These are phyloP conservation scores for Moesziomyces aphidis DNA, from an alignment of 1,284 basidiomycete genomes.

Conservation along the genomic window DNA sequence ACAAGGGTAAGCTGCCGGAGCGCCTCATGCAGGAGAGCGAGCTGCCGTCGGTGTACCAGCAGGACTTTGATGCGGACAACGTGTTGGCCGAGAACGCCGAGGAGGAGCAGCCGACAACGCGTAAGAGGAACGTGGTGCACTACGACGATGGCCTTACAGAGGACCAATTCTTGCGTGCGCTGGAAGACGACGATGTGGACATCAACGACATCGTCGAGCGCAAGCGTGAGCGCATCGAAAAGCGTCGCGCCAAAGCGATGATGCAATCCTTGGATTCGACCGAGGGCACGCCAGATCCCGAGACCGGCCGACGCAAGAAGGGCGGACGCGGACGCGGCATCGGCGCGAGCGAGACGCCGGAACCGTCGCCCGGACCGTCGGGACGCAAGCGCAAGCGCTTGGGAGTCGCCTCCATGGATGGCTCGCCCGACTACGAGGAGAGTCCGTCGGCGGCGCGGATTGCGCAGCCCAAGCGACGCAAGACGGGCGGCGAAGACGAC, in stretches of 20 bases:
- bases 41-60: conserved; percentile 90
- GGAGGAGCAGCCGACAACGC: conserved; percentile 77
- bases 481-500: conserved; percentile 72
- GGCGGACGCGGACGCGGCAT: conserved; percentile 38
- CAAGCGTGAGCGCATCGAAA: conserved; percentile 66
- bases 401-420: conserved; percentile 43
- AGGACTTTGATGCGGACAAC: conserved; percentile 71
- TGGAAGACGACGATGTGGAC: conserved; percentile 86
- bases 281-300: conserved; percentile 54
- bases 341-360: conserved; percentile 44
- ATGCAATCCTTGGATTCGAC: conserved; percentile 43
- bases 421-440: conserved; percentile 43
- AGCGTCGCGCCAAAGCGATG: conserved; percentile 57
- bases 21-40: conserved; percentile 88
- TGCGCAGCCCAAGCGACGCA: conserved; percentile 74
- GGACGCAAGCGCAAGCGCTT: conserved; percentile 62
- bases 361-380: conserved; percentile 55
- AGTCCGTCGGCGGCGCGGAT: conserved; percentile 31
- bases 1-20: conserved; percentile 74
- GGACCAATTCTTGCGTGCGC: conserved; percentile 81
- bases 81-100: conserved; percentile 63
- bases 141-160: conserved; percentile 96
- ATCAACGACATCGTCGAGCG: conserved; percentile 70
- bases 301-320: conserved; percentile 44
- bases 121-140: conserved; percentile 85